These are phyloP conservation scores for Rhizoclosmatium globosum DNA, from an alignment of 192 early-diverging fungal species.

Conservation along the genomic window DNA sequence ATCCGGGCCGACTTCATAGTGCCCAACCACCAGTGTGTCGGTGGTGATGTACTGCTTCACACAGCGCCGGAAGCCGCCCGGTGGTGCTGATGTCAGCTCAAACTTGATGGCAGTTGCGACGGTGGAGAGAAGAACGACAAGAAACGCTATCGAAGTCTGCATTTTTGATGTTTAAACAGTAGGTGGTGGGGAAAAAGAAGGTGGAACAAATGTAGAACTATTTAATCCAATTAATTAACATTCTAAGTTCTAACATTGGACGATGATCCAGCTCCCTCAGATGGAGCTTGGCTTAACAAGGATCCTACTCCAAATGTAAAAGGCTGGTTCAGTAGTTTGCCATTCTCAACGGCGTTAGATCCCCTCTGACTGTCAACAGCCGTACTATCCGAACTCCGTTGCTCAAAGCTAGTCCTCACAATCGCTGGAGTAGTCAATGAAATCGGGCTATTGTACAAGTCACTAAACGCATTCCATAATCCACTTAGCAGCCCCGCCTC, in stretches of 20 bases:
- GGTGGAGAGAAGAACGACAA: background rate
- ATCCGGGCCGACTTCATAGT: slow-evolving; percentile 64
- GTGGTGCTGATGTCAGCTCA: slow-evolving; percentile 66
- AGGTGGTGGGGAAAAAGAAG: too few relatives aligned
- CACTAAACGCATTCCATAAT: background rate
- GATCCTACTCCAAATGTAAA: too few relatives aligned
- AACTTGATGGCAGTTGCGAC: slow-evolving; percentile 76
- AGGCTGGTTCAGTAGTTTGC: too few relatives aligned
- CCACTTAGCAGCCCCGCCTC: background rate
- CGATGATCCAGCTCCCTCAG: too few relatives aligned
- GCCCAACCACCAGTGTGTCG: slow-evolving; percentile 74
- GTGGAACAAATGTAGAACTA: too few relatives aligned
- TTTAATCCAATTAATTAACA: too few relatives aligned
- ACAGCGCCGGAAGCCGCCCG: slow-evolving; percentile 63
- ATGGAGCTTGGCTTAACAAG: too few relatives aligned
- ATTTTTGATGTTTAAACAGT: too few relatives aligned
- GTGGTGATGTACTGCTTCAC: slow-evolving; percentile 80
- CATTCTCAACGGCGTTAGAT: too few relatives aligned
- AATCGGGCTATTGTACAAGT: slow-evolving; percentile 26
- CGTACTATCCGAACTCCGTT: slow-evolving; percentile 6
- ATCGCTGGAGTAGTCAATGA: background rate
- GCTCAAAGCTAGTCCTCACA: background rate
- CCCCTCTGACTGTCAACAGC: background rate
- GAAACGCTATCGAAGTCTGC: too few relatives aligned
- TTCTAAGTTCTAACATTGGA: too few relatives aligned